Evolutionary conservation across 2,329 filamentous ascomycete genomes (phyloP).

Genomic region (Penicillium nordicum): DNA sequence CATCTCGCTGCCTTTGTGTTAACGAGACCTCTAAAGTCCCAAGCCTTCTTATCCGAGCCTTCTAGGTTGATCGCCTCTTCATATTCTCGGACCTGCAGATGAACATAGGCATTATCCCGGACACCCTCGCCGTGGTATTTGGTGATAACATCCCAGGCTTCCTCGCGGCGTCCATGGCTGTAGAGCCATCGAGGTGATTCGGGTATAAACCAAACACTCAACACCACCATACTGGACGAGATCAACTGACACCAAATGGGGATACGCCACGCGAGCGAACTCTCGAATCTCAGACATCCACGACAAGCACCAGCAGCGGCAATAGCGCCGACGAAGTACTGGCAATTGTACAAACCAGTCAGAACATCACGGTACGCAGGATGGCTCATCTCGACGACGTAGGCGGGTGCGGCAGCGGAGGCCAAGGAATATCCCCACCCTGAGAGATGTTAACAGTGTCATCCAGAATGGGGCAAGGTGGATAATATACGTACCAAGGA

Average conservation of each 20-base stretch:
- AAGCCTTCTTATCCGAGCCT: slow-evolving; percentile 54
- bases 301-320: slow-evolving; percentile 55
- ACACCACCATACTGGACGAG: slow-evolving; percentile 46
- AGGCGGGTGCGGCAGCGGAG: slow-evolving; percentile 59
- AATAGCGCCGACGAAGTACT: slow-evolving; percentile 52
- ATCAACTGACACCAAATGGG: slow-evolving; percentile 55
- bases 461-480: too few species aligned
- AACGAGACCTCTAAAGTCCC: slow-evolving; percentile 29
- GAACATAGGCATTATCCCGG: slow-evolving; percentile 29
- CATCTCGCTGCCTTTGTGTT: slow-evolving; percentile 40
- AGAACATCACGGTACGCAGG: slow-evolving; percentile 60
- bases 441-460: not conserved
- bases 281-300: slow-evolving; percentile 39
- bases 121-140: slow-evolving; percentile 56
- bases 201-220: slow-evolving; percentile 51
- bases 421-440: slow-evolving; percentile 59
- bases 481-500: slow-evolving; percentile 37
- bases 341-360: slow-evolving; percentile 57
- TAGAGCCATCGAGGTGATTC: slow-evolving; percentile 63
- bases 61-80: slow-evolving; percentile 31
- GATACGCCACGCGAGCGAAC: slow-evolving; percentile 55
- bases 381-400: slow-evolving; percentile 62
- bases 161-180: slow-evolving; percentile 55
- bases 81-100: slow-evolving; percentile 33
- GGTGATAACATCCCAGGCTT: slow-evolving; percentile 55